A percentile compares a stretch with the other conserved stretches of the same genome.
Conservation (phyloP, 352 stramenopile genomes). For the Pythium aquatile region DNA sequence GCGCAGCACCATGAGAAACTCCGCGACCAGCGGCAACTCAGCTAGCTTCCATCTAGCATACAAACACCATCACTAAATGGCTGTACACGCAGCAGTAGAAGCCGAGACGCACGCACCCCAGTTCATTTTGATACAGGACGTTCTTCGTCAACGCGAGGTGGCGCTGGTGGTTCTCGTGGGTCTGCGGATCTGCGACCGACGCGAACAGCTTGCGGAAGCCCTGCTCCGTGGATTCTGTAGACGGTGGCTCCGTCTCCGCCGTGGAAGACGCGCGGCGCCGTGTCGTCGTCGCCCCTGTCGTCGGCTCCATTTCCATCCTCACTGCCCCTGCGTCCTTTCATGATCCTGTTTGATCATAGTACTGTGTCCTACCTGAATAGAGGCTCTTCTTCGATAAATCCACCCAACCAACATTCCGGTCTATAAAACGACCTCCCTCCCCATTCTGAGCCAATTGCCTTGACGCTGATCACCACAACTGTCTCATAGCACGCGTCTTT, state of each 20-base stretch:
- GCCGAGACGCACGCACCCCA: constrained; percentile 33
- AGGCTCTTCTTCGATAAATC: not conserved
- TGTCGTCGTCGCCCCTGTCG: constrained; percentile 6
- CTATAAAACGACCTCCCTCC: constrained; percentile 15
- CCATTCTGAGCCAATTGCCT: not conserved
- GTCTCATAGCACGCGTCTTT: not conserved
- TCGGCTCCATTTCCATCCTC: constrained; percentile 2
- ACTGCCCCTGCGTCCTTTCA: constrained; percentile 21
- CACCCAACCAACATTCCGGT: constrained; percentile 1
- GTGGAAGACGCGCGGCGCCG: constrained; percentile 5
- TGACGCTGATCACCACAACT: constrained; percentile 5
- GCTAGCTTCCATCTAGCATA: constrained; percentile 59
- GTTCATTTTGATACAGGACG: constrained; percentile 70
- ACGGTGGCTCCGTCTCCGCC: not conserved
- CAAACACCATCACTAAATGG: not conserved
- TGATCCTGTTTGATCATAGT: constrained; percentile 13
- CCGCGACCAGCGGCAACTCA: constrained; percentile 58
- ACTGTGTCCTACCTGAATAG: constrained; percentile 10
- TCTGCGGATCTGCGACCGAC: constrained; percentile 60
- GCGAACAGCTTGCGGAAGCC: constrained; percentile 70
- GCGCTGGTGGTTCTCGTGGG: constrained; percentile 54
- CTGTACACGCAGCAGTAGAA: not conserved
- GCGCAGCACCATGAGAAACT: constrained; percentile 52
- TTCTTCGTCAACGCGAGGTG: constrained; percentile 78
- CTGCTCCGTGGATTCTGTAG: constrained; percentile 31